Evolutionary conservation across 768 basidiomycete genomes (phyloP).

Genomic region (Rickenella mellea): DNA sequence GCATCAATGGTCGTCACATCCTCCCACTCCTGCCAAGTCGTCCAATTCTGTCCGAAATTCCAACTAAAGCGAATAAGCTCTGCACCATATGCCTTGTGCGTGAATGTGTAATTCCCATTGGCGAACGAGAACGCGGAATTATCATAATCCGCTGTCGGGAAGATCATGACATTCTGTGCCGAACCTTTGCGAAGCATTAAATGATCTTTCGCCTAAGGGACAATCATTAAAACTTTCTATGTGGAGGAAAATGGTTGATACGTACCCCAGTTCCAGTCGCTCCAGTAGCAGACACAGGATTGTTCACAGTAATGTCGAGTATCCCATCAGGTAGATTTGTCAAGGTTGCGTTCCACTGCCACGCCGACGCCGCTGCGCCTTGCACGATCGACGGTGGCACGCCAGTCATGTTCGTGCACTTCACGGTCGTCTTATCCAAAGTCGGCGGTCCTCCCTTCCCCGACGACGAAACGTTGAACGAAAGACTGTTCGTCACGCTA

Average conservation of each 20-base stretch:
- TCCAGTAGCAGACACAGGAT: constrained; percentile 33
- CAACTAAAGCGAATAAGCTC: constrained; percentile 81
- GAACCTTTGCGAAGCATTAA: constrained; percentile 75
- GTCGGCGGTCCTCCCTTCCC: constrained; percentile 49
- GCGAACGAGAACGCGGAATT: constrained; percentile 22
- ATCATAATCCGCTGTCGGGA: constrained; percentile 76
- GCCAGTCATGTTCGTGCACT: constrained; percentile 40
- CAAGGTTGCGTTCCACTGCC: constrained; percentile 70
- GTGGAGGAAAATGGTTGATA: constrained; percentile 11
- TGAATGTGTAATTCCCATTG: constrained; percentile 63
- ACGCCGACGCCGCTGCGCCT: constrained; percentile 49
- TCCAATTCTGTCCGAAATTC: constrained; percentile 83
- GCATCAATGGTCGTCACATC: constrained; percentile 55
- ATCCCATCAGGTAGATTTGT: constrained; percentile 75
- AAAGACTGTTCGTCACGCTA: constrained; percentile 51
- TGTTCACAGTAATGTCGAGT: constrained; percentile 58
- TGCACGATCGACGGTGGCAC: constrained; percentile 40
- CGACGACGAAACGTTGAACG: constrained; percentile 63
- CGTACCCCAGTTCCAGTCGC: constrained; percentile 49
- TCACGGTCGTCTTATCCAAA: constrained; percentile 31
- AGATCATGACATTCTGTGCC: constrained; percentile 74
- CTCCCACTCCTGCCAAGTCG: constrained; percentile 74
- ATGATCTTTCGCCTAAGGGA: constrained; percentile 54
- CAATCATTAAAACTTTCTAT: neutral
- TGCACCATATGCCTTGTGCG: constrained; percentile 78